Base-by-base conservation (phyloP, 2,329 filamentous ascomycete species). In the Lecanicillium sp. region DNA sequence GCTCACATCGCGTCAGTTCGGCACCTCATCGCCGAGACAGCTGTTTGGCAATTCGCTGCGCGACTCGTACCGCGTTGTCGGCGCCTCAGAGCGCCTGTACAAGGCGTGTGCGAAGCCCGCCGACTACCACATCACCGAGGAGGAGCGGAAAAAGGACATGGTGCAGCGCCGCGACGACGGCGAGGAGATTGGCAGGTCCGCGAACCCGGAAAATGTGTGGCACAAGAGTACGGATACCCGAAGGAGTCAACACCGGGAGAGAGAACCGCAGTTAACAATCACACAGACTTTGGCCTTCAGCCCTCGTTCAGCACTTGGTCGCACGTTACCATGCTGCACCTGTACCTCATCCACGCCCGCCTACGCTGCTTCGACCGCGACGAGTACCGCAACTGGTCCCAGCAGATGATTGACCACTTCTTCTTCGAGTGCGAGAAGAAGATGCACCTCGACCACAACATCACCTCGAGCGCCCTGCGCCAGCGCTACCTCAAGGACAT, bases 281-380 rank as follows among this genome's bases (percentile, higher is more conserved):
- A 7, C 12, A 4, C 59, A 95, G 88, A 84, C 44, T 80, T 95
- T 54, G 79, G 79, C 21, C 79, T 98, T 15, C 75, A 79, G 26
- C 87, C 90, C 1, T 97, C 90, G 0, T 98, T 98, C 67, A 90
- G 84, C 62, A 91, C 87, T 49, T 98, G 93, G 93, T 87, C 90
- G 17, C 90, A 97, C 67, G 84, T 97, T 37, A 93, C 90, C 29
- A 95, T 95, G 76, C 78, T 98, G 50, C 91, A 98, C 73, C 86
- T 98, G 78, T 97, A 95, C 73, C 78, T 96, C 50, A 69, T 97
- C 51, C 86, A 87, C 48, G 86, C 87, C 39, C 86, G 90, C 49
- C 73, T 96, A 58, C 86, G 93, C 55, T 84, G 83, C 65, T 80
- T 96, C 57, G 83, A 87, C 19, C 71, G 75, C 46, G 78, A 84